A percentile compares a stretch with the other conserved stretches of the same genome.
phyloP scores from a whole-genome alignment of 208 protist species.

The Trypanosoma melophagium region DNA sequence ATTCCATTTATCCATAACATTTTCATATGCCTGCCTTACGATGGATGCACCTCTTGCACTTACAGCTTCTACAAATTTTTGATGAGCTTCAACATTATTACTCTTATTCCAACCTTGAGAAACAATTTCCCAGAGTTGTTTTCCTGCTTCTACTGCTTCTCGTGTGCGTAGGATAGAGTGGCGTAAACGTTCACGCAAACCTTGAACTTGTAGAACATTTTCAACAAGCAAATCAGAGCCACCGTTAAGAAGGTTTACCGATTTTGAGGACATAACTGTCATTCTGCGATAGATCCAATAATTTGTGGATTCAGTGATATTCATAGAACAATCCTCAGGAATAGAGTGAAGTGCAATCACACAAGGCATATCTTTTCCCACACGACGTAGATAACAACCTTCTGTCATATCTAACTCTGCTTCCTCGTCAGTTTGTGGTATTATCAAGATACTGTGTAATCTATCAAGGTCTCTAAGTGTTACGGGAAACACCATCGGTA shows the following conservation, averaged over 20 bases:
- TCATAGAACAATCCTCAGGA: constrained; percentile 11
- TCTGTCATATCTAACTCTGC: constrained; percentile 17
- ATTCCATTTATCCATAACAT: constrained; percentile 27
- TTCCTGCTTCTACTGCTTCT: constrained; percentile 5
- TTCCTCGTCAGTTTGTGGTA: background rate
- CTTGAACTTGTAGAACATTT: constrained; percentile 16
- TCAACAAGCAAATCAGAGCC: constrained; percentile 18
- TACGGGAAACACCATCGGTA: constrained; percentile 13
- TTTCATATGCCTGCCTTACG: constrained; percentile 2
- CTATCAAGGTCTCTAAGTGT: constrained; percentile 21
- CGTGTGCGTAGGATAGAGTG: constrained; percentile 5
- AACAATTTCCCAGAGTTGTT: constrained; percentile 16
- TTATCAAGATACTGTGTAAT: background rate
- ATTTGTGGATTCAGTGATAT: constrained; percentile 17
- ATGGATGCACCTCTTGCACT: constrained; percentile 7
- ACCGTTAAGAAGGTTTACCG: background rate
- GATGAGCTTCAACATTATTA: constrained; percentile 9
- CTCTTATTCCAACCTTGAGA: constrained; percentile 16
- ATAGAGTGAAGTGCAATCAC: constrained; percentile 7
- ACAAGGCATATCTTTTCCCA: constrained; percentile 3
- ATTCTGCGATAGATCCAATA: constrained; percentile 19
- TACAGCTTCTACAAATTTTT: constrained; percentile 15
- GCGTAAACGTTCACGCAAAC: constrained; percentile 10
- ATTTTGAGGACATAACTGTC: background rate
- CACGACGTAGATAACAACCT: constrained; percentile 15